phyloP scores from a whole-genome alignment of 768 basidiomycete species.

The Kwoniella europaea region DNA sequence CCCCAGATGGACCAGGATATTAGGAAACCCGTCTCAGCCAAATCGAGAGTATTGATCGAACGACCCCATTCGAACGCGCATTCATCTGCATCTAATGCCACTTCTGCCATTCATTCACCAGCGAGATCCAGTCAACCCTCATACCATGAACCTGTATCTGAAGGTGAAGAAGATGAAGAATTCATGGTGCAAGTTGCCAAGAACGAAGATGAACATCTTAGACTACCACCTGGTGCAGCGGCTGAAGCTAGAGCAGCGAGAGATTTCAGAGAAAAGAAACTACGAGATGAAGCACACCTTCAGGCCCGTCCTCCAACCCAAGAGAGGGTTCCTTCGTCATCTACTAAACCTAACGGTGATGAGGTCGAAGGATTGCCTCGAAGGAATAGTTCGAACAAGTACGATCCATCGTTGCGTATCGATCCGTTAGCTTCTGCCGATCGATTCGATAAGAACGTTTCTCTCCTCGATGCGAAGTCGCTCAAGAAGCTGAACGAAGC shows the following conservation, averaged over 20 bases:
- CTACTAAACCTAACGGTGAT: constrained; percentile 8
- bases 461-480: constrained; percentile 66
- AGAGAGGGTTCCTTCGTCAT: constrained; percentile 1
- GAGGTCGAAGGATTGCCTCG: constrained; percentile 1
- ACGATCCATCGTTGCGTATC: constrained; percentile 62
- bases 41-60: constrained; percentile 62
- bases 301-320: constrained; percentile 23
- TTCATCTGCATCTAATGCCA: constrained; percentile 54
- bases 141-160: constrained; percentile 90
- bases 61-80: constrained; percentile 65
- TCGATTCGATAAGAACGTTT: constrained; percentile 75
- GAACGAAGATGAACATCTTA: constrained; percentile 81
- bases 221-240: constrained; percentile 65
- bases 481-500: constrained; percentile 61
- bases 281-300: constrained; percentile 63
- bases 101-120: constrained; percentile 61
- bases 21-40: constrained; percentile 87
- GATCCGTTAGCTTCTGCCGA: constrained; percentile 83
- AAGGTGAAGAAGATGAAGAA: constrained; percentile 84
- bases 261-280: constrained; percentile 79
- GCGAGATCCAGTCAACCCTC: constrained; percentile 54
- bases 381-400: constrained; percentile 25
- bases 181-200: constrained; percentile 66
- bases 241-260: constrained; percentile 81
- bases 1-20: constrained; percentile 96